Evolutionary conservation across 2,329 filamentous ascomycete species (phyloP).

Genomic region (Fonsecaea multimorphosa): DNA sequence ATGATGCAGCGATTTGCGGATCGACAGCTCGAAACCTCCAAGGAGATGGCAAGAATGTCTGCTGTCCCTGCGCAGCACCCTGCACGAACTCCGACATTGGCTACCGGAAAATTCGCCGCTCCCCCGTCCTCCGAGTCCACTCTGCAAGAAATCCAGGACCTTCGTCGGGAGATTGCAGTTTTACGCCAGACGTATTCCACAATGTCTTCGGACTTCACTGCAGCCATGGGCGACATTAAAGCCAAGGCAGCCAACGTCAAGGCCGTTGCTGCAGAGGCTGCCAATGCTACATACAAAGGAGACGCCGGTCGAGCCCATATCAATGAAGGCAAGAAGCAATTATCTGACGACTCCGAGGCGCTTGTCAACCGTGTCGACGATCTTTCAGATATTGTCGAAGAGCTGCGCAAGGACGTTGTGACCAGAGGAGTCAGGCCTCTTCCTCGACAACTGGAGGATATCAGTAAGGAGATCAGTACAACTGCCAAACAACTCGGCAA

Average conservation of each 20-base stretch:
- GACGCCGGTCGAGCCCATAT: constrained; percentile 87
- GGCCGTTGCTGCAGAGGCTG: constrained; percentile 71
- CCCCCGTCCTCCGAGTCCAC: constrained; percentile 56
- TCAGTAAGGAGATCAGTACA: constrained; percentile 83
- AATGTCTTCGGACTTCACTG: constrained; percentile 86
- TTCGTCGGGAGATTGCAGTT: constrained; percentile 87
- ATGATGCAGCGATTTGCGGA: constrained; percentile 87
- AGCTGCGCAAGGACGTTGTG: constrained; percentile 96
- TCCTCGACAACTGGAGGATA: constrained; percentile 84
- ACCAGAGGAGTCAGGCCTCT: constrained; percentile 87
- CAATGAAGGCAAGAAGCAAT: constrained; percentile 80
- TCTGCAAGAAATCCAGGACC: constrained; percentile 76
- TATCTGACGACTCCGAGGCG: constrained; percentile 85
- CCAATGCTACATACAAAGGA: constrained; percentile 73
- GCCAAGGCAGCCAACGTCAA: constrained; percentile 84
- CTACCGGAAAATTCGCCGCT: constrained; percentile 44
- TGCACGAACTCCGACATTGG: constrained; percentile 41
- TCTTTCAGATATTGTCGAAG: constrained; percentile 94
- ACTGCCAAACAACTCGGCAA: constrained; percentile 88
- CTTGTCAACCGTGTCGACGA: constrained; percentile 93
- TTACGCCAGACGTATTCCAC: constrained; percentile 91
- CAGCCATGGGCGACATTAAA: constrained; percentile 83
- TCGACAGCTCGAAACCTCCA: constrained; percentile 84
- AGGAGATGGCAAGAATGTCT: constrained; percentile 76
- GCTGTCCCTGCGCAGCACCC: constrained; percentile 53